Conservation (phyloP, 1,284 basidiomycete species). For the Lignosus rhinocerotis region DNA sequence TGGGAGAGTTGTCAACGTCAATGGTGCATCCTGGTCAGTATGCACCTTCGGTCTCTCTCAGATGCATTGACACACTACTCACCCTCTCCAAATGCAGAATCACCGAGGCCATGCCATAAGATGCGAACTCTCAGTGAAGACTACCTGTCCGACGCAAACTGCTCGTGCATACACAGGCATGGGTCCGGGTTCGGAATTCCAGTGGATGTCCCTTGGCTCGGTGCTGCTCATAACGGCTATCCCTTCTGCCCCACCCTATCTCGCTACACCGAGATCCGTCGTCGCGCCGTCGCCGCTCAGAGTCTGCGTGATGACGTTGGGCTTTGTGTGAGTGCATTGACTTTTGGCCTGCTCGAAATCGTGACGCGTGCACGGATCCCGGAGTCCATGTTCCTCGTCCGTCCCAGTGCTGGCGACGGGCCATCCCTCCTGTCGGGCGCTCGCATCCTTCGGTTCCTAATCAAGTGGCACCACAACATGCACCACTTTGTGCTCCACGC, state of each 20-base stretch:
- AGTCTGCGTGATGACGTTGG: slow-evolving; percentile 7
- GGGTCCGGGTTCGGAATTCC: background rate
- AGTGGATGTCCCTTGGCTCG: slow-evolving; percentile 14
- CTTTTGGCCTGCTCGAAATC: slow-evolving; percentile 13
- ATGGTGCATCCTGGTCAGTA: background rate
- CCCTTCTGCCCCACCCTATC: slow-evolving; percentile 8
- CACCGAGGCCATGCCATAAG: too few species aligned
- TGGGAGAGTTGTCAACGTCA: background rate
- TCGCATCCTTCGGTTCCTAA: slow-evolving; percentile 7
- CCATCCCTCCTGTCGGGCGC: slow-evolving; percentile 1
- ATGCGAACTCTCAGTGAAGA: too few species aligned
- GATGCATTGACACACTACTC: too few species aligned
- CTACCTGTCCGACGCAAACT: too few species aligned
- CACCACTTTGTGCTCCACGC: background rate
- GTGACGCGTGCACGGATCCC: slow-evolving; percentile 4
- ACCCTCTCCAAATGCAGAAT: too few species aligned
- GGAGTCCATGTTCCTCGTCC: slow-evolving; percentile 5
- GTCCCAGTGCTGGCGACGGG: background rate
- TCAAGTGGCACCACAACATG: slow-evolving; percentile 5
- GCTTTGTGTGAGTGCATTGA: slow-evolving; percentile 14
- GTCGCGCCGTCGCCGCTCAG: background rate
- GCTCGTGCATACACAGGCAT: background rate
- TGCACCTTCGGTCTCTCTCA: background rate
- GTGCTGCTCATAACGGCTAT: slow-evolving; percentile 4
- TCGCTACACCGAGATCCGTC: slow-evolving; percentile 3